Evolutionary conservation across 2,329 filamentous ascomycete species (phyloP), one percentile per base, ranked within the genome.

Genomic region (Bipolaris zeicola): DNA sequence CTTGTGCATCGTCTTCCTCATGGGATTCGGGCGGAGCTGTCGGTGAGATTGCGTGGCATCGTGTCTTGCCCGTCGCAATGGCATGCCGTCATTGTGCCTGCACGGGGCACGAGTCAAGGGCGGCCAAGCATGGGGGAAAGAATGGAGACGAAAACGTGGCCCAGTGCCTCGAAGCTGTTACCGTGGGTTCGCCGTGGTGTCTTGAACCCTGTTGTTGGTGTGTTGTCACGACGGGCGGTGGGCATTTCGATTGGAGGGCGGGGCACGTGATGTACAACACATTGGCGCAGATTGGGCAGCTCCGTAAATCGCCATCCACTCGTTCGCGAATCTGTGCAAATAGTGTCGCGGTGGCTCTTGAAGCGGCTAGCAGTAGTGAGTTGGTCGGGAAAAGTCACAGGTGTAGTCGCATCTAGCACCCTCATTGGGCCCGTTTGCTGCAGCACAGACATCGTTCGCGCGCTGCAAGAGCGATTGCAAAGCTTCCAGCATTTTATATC

Each of bases 401-500:
- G 34, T 50, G 57, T 60, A 50, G 43, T 48, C 57, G 14, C 28
- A 50, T 43, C 44, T 26, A 36, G 61, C 56, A 53, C 53, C 59
- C 44, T 50, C 24, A 69, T 69, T 69, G 67, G 67, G 45, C 47
- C 48, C 38, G 43, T 31, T 26, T 45, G 26, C 41, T 53, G 55
- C 51, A 58, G 64, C 62, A 58, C 60, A 61, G 64, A 64, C 61
- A 52, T 58, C 55, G 61, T 63, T 63, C 60, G 63, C 65, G 65
- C 62, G 61, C 66, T 61, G 58, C 52, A 51, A 24, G 52, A 60
- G 50, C 57, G 43, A 57, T 65, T 66, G 56, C 55, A 61, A 57
- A 64, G 59, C 62, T 63, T 57, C 55, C 61, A 63, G 60, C 61
- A 66, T 67, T 71, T 65, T 70, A 72, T 67, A 66, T 64, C 64